Evolutionary conservation across 306 rosid genomes (phyloP), one percentile per base, ranked within the genome.

Genomic region (Psophocarpus tetragonolobus): DNA sequence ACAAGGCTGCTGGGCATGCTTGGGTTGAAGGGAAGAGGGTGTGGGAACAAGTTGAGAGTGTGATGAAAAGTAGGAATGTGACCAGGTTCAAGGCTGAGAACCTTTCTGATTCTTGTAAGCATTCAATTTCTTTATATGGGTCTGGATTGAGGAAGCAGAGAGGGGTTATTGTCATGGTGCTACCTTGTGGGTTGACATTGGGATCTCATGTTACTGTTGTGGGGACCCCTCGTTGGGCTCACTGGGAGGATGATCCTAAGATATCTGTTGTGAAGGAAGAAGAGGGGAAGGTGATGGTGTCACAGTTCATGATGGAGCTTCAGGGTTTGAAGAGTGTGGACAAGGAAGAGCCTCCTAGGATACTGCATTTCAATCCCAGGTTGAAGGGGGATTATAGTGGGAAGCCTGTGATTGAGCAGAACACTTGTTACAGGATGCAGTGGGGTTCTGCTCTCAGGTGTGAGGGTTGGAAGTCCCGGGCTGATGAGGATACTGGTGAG

Each of bases 281-380:
- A 1, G 92, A 87, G 5, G 88, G 82, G 27, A 58, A 90, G 17
- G 90, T 81, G 65, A 83, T 83, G 96, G 89, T 88, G 6, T 90
- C 96, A 7, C 96, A 90, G 84, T 90, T 90, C 21, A 88, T 87
- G 90, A 80, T 88, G 86, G 96, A 90, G 77, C 75, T 90, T 83
- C 96, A 90, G 80, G 96, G 93, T 5, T 64, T 90, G 88, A 87
- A 88, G 84, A 87, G 76, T 18, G 93, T 84, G 79, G 93, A 90
- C 36, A 88, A 90, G 1, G 96, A 90, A 71, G 96, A 88, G 57
- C 96, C 93, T 7, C 96, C 96, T 0, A 80, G 82, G 84, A 85
- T 88, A 45, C 80, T 87, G 75, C 96, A 90, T 84, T 88, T 90
- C 81, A 90, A 88, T 80, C 96, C 96, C 32, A 87, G 93, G 82